These are phyloP conservation scores for Dactylella cylindrospora DNA, from an alignment of 2,329 filamentous ascomycete genomes.

Conservation along the genomic window DNA sequence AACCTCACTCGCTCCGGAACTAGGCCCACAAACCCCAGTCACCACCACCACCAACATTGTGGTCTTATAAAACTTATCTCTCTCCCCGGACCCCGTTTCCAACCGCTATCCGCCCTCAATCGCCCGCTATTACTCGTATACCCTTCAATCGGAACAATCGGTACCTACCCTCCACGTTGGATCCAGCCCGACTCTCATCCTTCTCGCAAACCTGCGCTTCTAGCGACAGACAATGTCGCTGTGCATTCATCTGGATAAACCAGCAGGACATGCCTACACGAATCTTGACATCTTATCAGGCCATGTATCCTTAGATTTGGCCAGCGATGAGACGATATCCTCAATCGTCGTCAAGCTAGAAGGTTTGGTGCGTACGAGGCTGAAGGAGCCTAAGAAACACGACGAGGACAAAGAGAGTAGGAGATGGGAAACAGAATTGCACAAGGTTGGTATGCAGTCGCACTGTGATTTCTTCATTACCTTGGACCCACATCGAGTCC, in stretches of 20 bases:
- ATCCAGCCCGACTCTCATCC: too few species aligned
- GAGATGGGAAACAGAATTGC: slow-evolving; percentile 56
- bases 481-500: slow-evolving; percentile 41
- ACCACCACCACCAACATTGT: too few species aligned
- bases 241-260: slow-evolving; percentile 42
- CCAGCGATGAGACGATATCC: slow-evolving; percentile 55
- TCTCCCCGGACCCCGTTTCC: too few species aligned
- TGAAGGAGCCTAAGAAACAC: slow-evolving; percentile 52
- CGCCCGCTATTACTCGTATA: too few species aligned
- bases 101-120: too few species aligned
- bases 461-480: slow-evolving; percentile 41
- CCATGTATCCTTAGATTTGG: slow-evolving; percentile 55
- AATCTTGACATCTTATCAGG: slow-evolving; percentile 41
- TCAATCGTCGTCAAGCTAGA: slow-evolving; percentile 77
- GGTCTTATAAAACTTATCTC: too few species aligned
- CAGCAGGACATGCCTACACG: slow-evolving; percentile 40
- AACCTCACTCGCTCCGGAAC: too few species aligned
- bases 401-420: slow-evolving; percentile 51
- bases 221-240: slow-evolving; percentile 41
- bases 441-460: slow-evolving; percentile 53
- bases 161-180: too few species aligned
- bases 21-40: too few species aligned
- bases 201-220: not conserved
- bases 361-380: slow-evolving; percentile 71
- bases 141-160: too few species aligned